Base-by-base conservation (phyloP, 257 asterid genomes). In the Mentha longifolia region DNA sequence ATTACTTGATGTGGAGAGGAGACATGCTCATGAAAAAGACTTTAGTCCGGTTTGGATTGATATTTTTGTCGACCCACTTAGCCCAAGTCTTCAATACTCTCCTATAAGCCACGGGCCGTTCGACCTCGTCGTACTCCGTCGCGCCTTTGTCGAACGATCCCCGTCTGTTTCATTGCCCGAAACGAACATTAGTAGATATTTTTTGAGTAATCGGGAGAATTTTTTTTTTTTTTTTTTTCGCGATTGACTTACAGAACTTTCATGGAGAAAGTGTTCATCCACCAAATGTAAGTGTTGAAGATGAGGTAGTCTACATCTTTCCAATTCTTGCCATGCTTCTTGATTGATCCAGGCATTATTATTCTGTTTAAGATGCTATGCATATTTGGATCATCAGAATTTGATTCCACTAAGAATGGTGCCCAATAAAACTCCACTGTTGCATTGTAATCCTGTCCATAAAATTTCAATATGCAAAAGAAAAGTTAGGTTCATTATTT, bases 341-440 rank as follows among this genome's bases (percentile, higher is more conserved):
- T 77, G 67, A 89, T 89, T 9, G 96, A 87, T 47, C 80, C 83
- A 0, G 96, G 94, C 96, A 84, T 85, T 60, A 89, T 87, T 56
- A 89, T 89, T 8, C 96, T 79, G 78, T 85, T 81, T 86, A 87
- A 75, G 41, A 89, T 84, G 79, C 94, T 89, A 42, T 89, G 96
- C 79, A 73, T 78, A 1, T 43, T 78, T 12, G 82, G 61, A 78
- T 85, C 66, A 81, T 91, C 74, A 62, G 97, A 90, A 17, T 90
- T 90, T 9, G 97, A 90, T 50, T 90, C 97, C 37, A 90, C 91
- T 74, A 90, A 61, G 65, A 90, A 90, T 61, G 97, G 97, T 0
- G 97, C 91, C 97, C 97, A 90, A 52, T 90, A 90, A 43, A 88
- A 90, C 72, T 90, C 97, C 10, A 90, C 87, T 0, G 97, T 90